Base-by-base conservation (phyloP, 2,329 filamentous ascomycete species). In the Aspergillus sp. region DNA sequence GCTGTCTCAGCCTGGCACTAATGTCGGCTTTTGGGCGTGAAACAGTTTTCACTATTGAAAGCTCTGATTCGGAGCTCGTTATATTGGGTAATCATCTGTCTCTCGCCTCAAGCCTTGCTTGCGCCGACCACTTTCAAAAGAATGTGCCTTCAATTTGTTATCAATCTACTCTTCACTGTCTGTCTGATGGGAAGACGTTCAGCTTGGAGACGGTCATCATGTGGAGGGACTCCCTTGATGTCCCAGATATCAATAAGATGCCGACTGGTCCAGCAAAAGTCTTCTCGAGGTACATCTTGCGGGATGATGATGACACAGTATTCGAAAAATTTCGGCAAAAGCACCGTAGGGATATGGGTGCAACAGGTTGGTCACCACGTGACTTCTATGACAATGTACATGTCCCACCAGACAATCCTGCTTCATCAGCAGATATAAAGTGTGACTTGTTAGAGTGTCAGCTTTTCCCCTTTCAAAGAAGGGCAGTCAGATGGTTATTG, bases 311-410 rank as follows among this genome's bases (percentile, higher is more conserved):
- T 21, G 45, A 32, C 28, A 15, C 25, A 52, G 30, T n/a, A 30
- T 13, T 23, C 45, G 48, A 55, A 10, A 28, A 38, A 19, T 28
- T 38, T n/a, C 57, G 32, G 19, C 49, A 39, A 13, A 49, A 57
- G 30, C 32, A 55, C 38, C 32, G 23, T 32, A 50, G 30, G 19
- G 28, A 9, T 9, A 30, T 21, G 7, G 32, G 39, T 9, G 47
- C 21, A 13, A 32, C 55, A 59, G 49, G 43, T 59, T 77, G 75
- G 75, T 67, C 69, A 8, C 73, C 75, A 13, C 72, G 75, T 17
- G 78, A 81, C 50, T 82, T 82, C 61, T 82, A 82, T 55, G 74
- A 79, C 28, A 80, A 75, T 66, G 80, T 82, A 43, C 74, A 81
- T 66, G 77, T 81, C 23, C 80, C 80, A 12, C 64, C 66, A 19